Conservation (phyloP, 257 asterid species). For the Scutellaria galericulata region DNA sequence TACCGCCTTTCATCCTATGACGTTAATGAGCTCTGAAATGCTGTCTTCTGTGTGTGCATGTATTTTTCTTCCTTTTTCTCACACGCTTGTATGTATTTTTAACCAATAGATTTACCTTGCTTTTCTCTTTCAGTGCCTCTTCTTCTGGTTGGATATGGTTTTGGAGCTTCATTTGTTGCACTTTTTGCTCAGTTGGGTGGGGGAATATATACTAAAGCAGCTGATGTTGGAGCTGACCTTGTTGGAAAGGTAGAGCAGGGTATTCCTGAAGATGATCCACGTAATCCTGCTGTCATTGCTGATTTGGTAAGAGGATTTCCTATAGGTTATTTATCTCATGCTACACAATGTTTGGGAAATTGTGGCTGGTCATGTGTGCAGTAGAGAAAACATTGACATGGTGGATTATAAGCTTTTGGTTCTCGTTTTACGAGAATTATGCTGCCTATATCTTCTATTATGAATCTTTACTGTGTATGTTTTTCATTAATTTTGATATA, state of each 20-base stretch:
- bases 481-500: constrained; percentile 16
- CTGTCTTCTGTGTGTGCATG: constrained; percentile 1
- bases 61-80: not conserved
- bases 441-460: constrained; percentile 1
- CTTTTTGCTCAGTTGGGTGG: constrained; percentile 99
- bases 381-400: constrained; percentile 25
- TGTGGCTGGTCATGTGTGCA: constrained; percentile 21
- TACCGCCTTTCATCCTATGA: constrained; percentile 33
- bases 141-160: constrained; percentile 98
- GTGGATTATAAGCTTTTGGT: not conserved
- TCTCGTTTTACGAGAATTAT: not conserved
- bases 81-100: constrained; percentile 7
- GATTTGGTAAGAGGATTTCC: constrained; percentile 69
- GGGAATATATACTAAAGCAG: constrained; percentile 96
- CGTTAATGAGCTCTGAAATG: constrained; percentile 21
- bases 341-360: constrained; percentile 24
- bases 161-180: constrained; percentile 99
- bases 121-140: constrained; percentile 80
- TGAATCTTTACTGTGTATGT: constrained; percentile 6
- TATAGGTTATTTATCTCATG: constrained; percentile 14
- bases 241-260: constrained; percentile 99
- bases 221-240: constrained; percentile 99
- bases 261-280: constrained; percentile 98
- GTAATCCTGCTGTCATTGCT: constrained; percentile 98
- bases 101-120: constrained; percentile 27